A percentile compares a stretch with the other conserved stretches of the same genome.
Conservation (phyloP, 768 basidiomycete species). For the Galerina marginata region DNA sequence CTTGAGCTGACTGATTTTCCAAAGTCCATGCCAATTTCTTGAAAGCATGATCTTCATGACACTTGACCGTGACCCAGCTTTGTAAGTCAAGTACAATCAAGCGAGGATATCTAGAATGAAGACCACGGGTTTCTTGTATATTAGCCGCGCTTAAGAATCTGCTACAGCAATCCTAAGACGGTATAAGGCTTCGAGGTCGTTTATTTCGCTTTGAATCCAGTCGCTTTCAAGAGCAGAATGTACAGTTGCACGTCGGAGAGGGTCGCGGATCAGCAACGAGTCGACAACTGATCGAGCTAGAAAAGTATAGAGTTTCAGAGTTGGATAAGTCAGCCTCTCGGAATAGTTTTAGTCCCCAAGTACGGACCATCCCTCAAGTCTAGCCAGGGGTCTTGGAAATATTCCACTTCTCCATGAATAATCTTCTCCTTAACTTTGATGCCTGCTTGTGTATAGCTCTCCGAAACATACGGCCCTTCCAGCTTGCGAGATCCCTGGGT, state of each 20-base stretch:
- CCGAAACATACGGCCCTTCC: conserved; percentile 40
- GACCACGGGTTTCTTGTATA: background rate
- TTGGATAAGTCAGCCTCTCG: background rate
- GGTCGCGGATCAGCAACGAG: conserved; percentile 65
- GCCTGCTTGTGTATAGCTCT: conserved; percentile 55
- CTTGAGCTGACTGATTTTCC: conserved; percentile 21
- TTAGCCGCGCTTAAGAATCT: background rate
- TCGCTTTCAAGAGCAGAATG: conserved; percentile 59
- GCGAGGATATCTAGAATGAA: background rate
- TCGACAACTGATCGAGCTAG: conserved; percentile 65
- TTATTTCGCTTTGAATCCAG: conserved; percentile 72
- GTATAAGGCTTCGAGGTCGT: conserved; percentile 67
- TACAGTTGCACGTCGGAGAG: conserved; percentile 65
- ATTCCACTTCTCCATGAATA: conserved; percentile 63
- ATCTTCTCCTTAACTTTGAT: conserved; percentile 72
- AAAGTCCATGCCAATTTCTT: conserved; percentile 88
- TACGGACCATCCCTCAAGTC: conserved; percentile 58
- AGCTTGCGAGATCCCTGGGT: conserved; percentile 37
- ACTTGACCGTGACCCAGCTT: background rate
- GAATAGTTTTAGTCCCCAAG: background rate
- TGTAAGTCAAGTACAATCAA: background rate
- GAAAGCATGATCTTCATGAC: conserved; percentile 55
- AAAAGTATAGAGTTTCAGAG: background rate
- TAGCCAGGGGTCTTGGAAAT: conserved; percentile 59
- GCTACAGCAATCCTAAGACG: conserved; percentile 50